These are phyloP conservation scores for Skeletonema menzelii DNA, from an alignment of 108 stramenopile species.

Conservation along the genomic window DNA sequence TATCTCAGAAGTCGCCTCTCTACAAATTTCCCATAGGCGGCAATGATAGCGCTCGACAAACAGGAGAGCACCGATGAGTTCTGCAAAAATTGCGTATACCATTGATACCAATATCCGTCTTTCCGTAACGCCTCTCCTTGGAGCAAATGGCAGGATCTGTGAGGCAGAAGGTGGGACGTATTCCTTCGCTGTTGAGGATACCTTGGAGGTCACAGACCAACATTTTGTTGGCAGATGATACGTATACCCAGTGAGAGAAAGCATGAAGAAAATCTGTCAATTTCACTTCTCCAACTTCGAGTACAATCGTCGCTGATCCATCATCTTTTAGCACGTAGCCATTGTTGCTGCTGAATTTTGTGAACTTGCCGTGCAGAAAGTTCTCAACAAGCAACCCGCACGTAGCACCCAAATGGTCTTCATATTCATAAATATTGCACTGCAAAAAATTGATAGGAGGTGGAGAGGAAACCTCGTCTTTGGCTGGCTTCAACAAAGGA, in stretches of 20 bases:
- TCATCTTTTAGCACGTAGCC: conserved; percentile 31
- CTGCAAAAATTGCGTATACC: conserved; percentile 37
- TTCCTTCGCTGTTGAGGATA: conserved; percentile 35
- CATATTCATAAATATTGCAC: conserved; percentile 49
- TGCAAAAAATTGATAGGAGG: conserved; percentile 40
- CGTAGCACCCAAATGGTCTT: conserved; percentile 1
- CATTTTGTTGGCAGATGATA: conserved; percentile 16
- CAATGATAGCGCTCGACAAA: conserved; percentile 32
- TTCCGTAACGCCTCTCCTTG: conserved; percentile 33
- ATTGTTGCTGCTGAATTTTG: conserved; percentile 57
- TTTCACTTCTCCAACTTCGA: conserved; percentile 32
- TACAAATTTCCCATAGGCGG: conserved; percentile 6
- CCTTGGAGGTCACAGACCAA: conserved; percentile 47
- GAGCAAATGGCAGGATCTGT: conserved; percentile 47
- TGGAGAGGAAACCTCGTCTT: conserved; percentile 30
- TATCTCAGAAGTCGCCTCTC: neutral
- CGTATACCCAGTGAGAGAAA: conserved; percentile 49
- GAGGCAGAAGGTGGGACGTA: conserved; percentile 27
- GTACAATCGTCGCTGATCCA: conserved; percentile 10
- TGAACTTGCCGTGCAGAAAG: conserved; percentile 48
- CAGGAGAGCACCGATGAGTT: conserved; percentile 26
- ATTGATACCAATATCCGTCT: conserved; percentile 37
- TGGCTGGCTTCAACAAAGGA: conserved; percentile 23
- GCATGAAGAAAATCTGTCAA: conserved; percentile 50
- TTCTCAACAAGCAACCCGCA: conserved; percentile 49